Percentiles rank a stretch among this genome's conserved stretches.
phyloP scores from a whole-genome alignment of 1,139 yeast species.

The Suhomyces choctaworum region DNA sequence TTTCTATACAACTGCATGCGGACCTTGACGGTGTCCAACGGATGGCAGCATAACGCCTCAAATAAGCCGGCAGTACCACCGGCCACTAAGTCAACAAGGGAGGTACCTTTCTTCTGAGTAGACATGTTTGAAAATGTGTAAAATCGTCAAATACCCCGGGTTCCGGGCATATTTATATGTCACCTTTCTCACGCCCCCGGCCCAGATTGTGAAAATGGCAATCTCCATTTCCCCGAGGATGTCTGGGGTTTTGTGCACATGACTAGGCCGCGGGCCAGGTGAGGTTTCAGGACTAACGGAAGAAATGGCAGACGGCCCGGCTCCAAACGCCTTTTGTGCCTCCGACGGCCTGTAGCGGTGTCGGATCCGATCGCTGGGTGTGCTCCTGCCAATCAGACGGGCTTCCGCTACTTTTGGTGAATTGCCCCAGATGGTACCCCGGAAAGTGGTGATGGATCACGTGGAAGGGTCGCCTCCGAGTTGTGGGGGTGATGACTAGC shows the following conservation, averaged over 20 bases:
- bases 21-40: slow-evolving; percentile 91
- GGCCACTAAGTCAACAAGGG: slow-evolving; percentile 78
- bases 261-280: slow-evolving; percentile 13
- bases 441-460: neutral
- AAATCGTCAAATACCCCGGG: neutral
- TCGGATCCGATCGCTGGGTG: too few relatives aligned
- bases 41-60: slow-evolving; percentile 96
- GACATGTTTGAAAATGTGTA: slow-evolving; percentile 16
- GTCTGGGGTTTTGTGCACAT: slow-evolving; percentile 9
- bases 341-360: too few relatives aligned
- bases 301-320: too few relatives aligned
- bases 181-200: slow-evolving; percentile 6
- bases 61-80: slow-evolving; percentile 98
- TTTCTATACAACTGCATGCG: slow-evolving; percentile 88
- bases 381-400: too few relatives aligned
- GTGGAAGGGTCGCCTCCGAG: neutral
- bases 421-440: too few relatives aligned
- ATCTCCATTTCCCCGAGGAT: slow-evolving; percentile 20
- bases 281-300: slow-evolving; percentile 9
- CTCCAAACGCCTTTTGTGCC: too few relatives aligned
- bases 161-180: slow-evolving; percentile 6
- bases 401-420: too few relatives aligned
- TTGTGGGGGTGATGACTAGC: slow-evolving; percentile 1
- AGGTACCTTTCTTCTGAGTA: slow-evolving; percentile 35
- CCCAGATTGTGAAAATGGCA: slow-evolving; percentile 8